phyloP scores from a whole-genome alignment of 2,329 filamentous ascomycete species.

The Verticillium klebahnii region DNA sequence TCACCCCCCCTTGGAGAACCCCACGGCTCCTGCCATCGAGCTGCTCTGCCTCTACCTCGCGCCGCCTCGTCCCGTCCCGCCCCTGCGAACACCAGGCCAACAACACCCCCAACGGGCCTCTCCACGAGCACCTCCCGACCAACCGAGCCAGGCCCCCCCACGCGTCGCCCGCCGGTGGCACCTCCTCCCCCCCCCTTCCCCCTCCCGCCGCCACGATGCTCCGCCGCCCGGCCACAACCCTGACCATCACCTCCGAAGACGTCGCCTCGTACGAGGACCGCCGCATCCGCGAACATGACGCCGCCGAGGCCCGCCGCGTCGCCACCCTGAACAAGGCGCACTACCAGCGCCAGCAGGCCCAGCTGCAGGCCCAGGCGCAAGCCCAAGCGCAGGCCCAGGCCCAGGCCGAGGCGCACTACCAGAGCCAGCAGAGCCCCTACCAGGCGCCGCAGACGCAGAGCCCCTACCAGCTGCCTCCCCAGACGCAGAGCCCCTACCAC shows the following conservation, averaged over 20 bases:
- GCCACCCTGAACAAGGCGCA: slow-evolving; percentile 54
- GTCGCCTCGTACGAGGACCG: slow-evolving; percentile 66
- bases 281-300: slow-evolving; percentile 37
- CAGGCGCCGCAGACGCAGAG: slow-evolving; percentile 1
- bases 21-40: not conserved
- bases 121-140: not conserved
- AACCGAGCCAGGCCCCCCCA: not conserved
- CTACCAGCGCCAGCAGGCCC: slow-evolving; percentile 16
- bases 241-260: slow-evolving; percentile 66
- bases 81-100: not conserved
- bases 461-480: not conserved
- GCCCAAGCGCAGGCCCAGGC: slow-evolving; percentile 4
- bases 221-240: slow-evolving; percentile 62
- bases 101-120: not conserved
- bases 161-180: not conserved
- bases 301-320: slow-evolving; percentile 62
- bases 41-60: not conserved
- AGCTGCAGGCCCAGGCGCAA: not conserved
- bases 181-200: not conserved
- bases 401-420: slow-evolving; percentile 10
- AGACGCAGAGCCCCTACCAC: not conserved
- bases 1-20: not conserved
- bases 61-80: not conserved
- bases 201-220: slow-evolving; percentile 43
- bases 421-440: slow-evolving; percentile 7